These are phyloP conservation scores for Calonectria crousiana DNA, from an alignment of 2,329 filamentous ascomycete genomes.

Conservation along the genomic window DNA sequence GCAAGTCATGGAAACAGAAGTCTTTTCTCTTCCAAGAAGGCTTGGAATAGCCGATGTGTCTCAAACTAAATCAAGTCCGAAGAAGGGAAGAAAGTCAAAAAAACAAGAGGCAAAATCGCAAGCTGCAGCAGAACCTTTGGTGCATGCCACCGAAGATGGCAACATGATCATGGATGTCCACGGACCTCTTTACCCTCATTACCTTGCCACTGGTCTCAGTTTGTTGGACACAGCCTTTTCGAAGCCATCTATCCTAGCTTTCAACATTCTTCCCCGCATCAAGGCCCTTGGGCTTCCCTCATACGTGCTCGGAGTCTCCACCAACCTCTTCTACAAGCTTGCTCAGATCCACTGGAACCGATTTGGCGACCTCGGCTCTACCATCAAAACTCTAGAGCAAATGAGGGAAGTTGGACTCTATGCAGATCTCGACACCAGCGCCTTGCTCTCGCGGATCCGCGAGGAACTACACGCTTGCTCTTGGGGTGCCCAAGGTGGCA, in stretches of 20 bases:
- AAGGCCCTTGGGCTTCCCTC: slow-evolving; percentile 76
- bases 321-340: slow-evolving; percentile 77
- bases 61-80: neutral
- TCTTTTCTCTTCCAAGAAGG: slow-evolving; percentile 71
- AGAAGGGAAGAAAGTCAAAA: slow-evolving; percentile 28
- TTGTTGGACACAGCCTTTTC: slow-evolving; percentile 69
- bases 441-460: slow-evolving; percentile 46
- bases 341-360: slow-evolving; percentile 72
- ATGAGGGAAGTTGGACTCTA: slow-evolving; percentile 74
- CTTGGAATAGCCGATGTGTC: slow-evolving; percentile 62
- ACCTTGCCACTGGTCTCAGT: slow-evolving; percentile 68
- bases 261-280: slow-evolving; percentile 74
- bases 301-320: slow-evolving; percentile 78
- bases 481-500: slow-evolving; percentile 52
- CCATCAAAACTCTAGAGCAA: slow-evolving; percentile 71
- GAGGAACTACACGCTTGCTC: slow-evolving; percentile 50
- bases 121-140: neutral
- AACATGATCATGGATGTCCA: slow-evolving; percentile 66
- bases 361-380: slow-evolving; percentile 67
- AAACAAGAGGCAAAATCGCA: slow-evolving; percentile 21
- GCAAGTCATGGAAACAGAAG: slow-evolving; percentile 73
- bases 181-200: slow-evolving; percentile 73
- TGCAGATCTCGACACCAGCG: slow-evolving; percentile 57
- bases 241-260: slow-evolving; percentile 68
- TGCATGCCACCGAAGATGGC: slow-evolving; percentile 28